These are phyloP conservation scores for Penicillium sclerotigenum DNA, from an alignment of 2,329 filamentous ascomycete species.

Conservation along the genomic window DNA sequence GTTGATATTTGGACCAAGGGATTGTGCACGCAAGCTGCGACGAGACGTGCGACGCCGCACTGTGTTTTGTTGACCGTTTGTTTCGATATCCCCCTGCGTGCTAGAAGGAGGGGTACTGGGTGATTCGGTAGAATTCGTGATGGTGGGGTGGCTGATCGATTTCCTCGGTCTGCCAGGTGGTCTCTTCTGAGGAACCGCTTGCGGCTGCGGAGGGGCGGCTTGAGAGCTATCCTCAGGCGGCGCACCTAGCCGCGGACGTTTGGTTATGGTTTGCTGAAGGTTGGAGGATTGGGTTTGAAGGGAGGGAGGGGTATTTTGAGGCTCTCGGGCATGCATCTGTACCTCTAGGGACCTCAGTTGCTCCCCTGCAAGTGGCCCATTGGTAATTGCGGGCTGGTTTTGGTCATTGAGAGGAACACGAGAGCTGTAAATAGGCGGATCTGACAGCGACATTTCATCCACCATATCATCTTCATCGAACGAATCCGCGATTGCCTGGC, in stretches of 20 bases:
- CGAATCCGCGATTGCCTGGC: conserved; percentile 31
- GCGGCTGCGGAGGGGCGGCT: conserved; percentile 1
- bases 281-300: not conserved
- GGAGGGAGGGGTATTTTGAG: not conserved
- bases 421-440: conserved; percentile 19
- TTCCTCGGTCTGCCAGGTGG: conserved; percentile 29
- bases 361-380: not conserved
- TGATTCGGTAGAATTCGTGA: conserved; percentile 10
- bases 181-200: conserved; percentile 14
- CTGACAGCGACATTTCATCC: conserved; percentile 27
- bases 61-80: not conserved
- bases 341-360: not conserved
- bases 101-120: conserved; percentile 12
- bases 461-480: conserved; percentile 34
- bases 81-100: conserved; percentile 3
- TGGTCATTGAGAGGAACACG: conserved; percentile 27
- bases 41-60: conserved; percentile 11
- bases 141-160: conserved; percentile 22
- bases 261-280: conserved; percentile 22
- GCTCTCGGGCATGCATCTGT: conserved; percentile 6
- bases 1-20: not conserved
- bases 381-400: not conserved
- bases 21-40: conserved; percentile 15
- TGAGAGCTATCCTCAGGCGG: not conserved
- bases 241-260: conserved; percentile 31